Evolutionary conservation across 495 filamentous ascomycete species (phyloP), one percentile per base, ranked within the genome.

Genomic region (Pseudomonodictys pantanalensis): DNA sequence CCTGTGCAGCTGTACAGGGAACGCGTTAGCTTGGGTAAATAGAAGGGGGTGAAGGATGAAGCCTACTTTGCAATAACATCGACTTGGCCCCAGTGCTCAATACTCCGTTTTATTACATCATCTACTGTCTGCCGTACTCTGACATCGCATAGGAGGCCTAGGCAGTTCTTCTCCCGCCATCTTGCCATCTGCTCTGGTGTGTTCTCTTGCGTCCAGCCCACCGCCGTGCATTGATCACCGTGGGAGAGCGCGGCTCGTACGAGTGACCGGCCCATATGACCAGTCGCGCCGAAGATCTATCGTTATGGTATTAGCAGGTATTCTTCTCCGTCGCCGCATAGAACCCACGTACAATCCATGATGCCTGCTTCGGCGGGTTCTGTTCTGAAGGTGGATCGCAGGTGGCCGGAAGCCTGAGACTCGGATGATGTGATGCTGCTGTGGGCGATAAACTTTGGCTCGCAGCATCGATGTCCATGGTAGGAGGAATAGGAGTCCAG

Each of bases 261-360:
- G 22, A 98, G 83, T 10, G 88, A 92, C 48, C 91, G 88, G 61
- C 93, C 93, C 78, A 97, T 95, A 67, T 98, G 93, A 50, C 93
- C 93, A 3, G 91, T 97, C 39, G 90, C 91, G 41, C 93, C 93
- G 72, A 97, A 98, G 61, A 98, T 79, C 86, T 91, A 52, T 15
- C 15, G 18, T 20, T 9, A 39, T 41, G 3, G 10, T 10, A 38
- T 56, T 30, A 33, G 24, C 22, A 44, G 11, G 11, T 15, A 25
- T 38, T 53, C 17, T 15, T 41, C 12, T 3, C 15, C 24, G 8
- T 11, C n/a, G 24, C 7, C 17, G 33, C 23, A 24, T 5, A 49
- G 29, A 52, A n/a, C 20, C 29, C 17, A 56, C 63, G 9, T 59
- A 71, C 66, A 9, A 72, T 62, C 70, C 70, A 72, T 65, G 64